Conservation (phyloP, 768 basidiomycete species). For the Bullera alba region DNA sequence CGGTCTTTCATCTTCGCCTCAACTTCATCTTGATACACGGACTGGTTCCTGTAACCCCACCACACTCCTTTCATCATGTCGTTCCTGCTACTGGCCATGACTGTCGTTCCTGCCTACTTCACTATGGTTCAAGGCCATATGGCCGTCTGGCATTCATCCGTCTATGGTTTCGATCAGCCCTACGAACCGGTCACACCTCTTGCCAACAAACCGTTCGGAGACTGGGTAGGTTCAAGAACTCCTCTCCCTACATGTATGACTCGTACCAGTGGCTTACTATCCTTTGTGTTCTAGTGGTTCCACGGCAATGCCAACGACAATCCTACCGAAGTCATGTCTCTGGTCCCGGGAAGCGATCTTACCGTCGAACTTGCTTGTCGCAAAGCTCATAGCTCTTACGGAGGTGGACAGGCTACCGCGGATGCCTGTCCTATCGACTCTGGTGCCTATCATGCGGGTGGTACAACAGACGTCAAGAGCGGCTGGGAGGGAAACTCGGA, state of each 20-base stretch:
- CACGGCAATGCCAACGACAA: conserved; percentile 11
- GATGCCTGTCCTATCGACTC: conserved; percentile 28
- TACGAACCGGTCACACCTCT: conserved; percentile 9
- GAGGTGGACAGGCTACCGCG: conserved; percentile 7
- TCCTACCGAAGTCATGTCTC: conserved; percentile 8
- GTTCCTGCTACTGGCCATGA: no score
- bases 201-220: conserved; percentile 12
- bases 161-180: conserved; percentile 11
- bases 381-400: conserved; percentile 22
- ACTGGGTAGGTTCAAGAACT: conserved; percentile 12
- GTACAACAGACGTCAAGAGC: neutral
- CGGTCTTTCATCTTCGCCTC: no score
- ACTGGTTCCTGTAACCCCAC: no score
- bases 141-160: conserved; percentile 10
- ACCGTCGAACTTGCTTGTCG: conserved; percentile 28
- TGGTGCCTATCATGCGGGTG: conserved; percentile 33
- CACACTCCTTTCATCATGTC: no score
- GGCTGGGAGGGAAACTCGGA: conserved; percentile 18
- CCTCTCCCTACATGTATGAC: neutral
- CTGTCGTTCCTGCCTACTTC: no score
- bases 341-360: conserved; percentile 20
- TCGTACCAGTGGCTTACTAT: neutral
- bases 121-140: conserved; percentile 14
- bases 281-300: conserved; percentile 27
- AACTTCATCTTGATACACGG: no score